A percentile compares a stretch with the other conserved stretches of the same genome.
These are phyloP conservation scores for Alternaria sp. DNA, from an alignment of 2,329 filamentous ascomycete genomes.

Conservation along the genomic window DNA sequence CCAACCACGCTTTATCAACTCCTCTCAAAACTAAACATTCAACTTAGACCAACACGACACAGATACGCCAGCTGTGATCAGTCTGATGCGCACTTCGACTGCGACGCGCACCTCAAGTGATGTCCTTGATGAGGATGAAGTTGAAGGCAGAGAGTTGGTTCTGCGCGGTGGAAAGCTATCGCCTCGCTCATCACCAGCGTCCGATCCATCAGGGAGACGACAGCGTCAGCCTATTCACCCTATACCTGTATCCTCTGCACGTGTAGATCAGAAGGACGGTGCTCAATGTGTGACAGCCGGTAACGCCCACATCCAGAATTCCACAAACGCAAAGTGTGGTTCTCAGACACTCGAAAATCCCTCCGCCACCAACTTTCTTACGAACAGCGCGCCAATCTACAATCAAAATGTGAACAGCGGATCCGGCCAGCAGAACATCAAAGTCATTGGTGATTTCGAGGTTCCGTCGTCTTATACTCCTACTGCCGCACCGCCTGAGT, in stretches of 20 bases:
- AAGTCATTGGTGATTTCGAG: not conserved
- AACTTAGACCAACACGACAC: not conserved
- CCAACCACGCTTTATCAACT: not conserved
- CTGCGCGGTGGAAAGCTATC: not conserved
- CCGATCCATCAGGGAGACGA: not conserved
- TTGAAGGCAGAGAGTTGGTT: not conserved
- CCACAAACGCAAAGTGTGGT: not conserved
- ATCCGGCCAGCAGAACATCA: not conserved
- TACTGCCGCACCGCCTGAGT: not conserved
- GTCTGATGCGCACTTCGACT: not conserved
- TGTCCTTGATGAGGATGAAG: not conserved
- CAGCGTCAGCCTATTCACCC: not conserved
- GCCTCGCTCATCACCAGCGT: not conserved
- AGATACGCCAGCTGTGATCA: not conserved
- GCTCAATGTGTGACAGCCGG: not conserved
- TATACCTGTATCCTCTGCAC: no score
- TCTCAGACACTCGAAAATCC: not conserved
- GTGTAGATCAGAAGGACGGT: not conserved
- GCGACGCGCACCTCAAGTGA: not conserved
- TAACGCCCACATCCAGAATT: not conserved
- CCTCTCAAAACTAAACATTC: not conserved
- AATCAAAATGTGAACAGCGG: slow-evolving; percentile 1
- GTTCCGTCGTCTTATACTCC: not conserved
- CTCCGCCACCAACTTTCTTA: not conserved
- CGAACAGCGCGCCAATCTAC: not conserved